Base-by-base conservation (phyloP, 495 filamentous ascomycete genomes). In the Aspergillus diversus region DNA sequence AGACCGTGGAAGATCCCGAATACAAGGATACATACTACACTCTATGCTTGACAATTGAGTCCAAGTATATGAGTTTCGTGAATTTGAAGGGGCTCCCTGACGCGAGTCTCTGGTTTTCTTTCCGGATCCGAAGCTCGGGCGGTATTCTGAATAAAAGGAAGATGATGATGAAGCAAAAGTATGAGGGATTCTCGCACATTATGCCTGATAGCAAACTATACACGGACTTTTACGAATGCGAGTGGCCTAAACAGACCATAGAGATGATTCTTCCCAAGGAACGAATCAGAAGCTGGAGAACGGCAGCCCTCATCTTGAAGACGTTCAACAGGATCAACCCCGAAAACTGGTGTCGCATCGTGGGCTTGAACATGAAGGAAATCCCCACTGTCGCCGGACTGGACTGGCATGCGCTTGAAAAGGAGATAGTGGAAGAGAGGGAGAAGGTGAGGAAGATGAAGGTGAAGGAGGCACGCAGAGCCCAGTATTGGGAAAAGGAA, bases 31-130 rank as follows among this genome's bases (percentile, higher is more conserved):
- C 58, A 16, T 33, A 37, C 35, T 73, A 46, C 56, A 63, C 34
- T 11, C 51, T 71, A 52, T 57, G 60, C 55, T 32, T 55, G 48
- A 60, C 12, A 0, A 59, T 70, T 27, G 54, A 64, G 11, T 33
- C 33, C n/a, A 55, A 51, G 16, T 63, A 69, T 48, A 65, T 67
- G 58, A 55, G 51, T 5, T 71, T 77, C 33, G 37, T 67, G 33
- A 74, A 77, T 58, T 65, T 77, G 35, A 55, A 69, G 46, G 75
- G 71, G 9, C 67, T 73, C 5, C 32, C 59, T 4, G 70, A 75
- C 35, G 61, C 67, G 59, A 72, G 71, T 5, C 63, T 77, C 21
- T 57, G 72, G 4, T 61, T 77, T 3, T 63, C 73, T 8, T 6
- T 73, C 7, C 49, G 49, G 13, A 61, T 73, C 16, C 57, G 48